Evolutionary conservation across 2,329 filamentous ascomycete species (phyloP).

Genomic region (Tolypocladium endophyticum): DNA sequence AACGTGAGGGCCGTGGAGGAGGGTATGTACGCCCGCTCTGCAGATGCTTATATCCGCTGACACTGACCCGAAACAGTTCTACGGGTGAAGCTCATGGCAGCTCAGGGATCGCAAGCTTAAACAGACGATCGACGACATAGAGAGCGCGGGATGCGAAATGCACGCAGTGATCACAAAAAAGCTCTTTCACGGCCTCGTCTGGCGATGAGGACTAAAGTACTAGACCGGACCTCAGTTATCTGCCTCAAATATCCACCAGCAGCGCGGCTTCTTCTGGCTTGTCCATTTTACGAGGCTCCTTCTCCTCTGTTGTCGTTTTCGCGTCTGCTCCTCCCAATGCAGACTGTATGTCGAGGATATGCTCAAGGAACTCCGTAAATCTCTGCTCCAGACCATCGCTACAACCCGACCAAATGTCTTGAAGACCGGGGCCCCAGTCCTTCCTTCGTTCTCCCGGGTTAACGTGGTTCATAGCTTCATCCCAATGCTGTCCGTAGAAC

Average conservation of each 20-base stretch:
- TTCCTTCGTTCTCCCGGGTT: slow-evolving; percentile 13
- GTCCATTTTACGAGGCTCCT: not conserved
- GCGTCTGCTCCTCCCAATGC: slow-evolving; percentile 10
- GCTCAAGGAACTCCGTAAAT: slow-evolving; percentile 18
- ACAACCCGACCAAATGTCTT: slow-evolving; percentile 20
- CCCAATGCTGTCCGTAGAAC: slow-evolving; percentile 24
- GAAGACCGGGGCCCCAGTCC: slow-evolving; percentile 19
- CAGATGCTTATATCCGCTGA: slow-evolving; percentile 12
- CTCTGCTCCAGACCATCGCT: slow-evolving; percentile 13
- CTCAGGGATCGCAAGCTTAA: slow-evolving; percentile 15
- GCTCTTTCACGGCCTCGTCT: not conserved
- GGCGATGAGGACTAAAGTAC: not conserved
- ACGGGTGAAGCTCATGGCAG: slow-evolving; percentile 32
- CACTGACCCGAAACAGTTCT: slow-evolving; percentile 20
- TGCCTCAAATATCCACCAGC: not conserved
- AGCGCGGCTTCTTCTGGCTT: not conserved
- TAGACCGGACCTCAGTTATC: not conserved
- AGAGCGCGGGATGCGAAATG: not conserved
- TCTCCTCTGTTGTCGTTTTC: not conserved
- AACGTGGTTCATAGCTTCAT: slow-evolving; percentile 21
- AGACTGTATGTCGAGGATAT: slow-evolving; percentile 19
- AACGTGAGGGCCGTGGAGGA: slow-evolving; percentile 85
- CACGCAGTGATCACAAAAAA: not conserved
- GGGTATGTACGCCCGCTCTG: slow-evolving; percentile 35
- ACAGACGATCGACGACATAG: not conserved